Evolutionary conservation across 331 rosid genomes (phyloP).

Genomic region (Ulmus americana): DNA sequence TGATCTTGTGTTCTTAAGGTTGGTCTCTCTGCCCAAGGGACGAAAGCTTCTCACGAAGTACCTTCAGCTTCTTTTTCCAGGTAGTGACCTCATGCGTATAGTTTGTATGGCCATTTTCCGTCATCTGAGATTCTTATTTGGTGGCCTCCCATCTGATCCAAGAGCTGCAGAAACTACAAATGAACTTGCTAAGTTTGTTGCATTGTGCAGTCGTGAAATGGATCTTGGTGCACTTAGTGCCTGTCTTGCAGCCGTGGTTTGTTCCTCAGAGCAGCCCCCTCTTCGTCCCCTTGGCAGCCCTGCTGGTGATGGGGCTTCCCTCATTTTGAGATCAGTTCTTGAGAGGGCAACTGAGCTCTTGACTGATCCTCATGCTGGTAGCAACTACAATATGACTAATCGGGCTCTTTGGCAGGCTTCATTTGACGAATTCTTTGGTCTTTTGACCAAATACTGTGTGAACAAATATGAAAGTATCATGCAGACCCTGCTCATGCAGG

Average conservation of each 20-base stretch:
- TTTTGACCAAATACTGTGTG: slow-evolving; percentile 72
- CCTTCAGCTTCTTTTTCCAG: slow-evolving; percentile 64
- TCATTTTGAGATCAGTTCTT: slow-evolving; percentile 73
- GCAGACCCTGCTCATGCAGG: slow-evolving; percentile 54
- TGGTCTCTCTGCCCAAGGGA: slow-evolving; percentile 76
- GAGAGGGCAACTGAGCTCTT: slow-evolving; percentile 74
- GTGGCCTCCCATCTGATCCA: slow-evolving; percentile 63
- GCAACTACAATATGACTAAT: slow-evolving; percentile 54
- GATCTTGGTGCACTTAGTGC: slow-evolving; percentile 92
- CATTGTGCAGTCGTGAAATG: slow-evolving; percentile 57
- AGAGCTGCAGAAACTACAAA: slow-evolving; percentile 51
- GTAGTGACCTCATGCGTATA: slow-evolving; percentile 74
- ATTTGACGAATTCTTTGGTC: slow-evolving; percentile 65
- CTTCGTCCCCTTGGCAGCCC: slow-evolving; percentile 77
- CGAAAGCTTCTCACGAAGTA: slow-evolving; percentile 67
- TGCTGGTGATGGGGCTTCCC: slow-evolving; percentile 88
- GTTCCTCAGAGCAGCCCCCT: slow-evolving; percentile 89
- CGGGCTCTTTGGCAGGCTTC: slow-evolving; percentile 91
- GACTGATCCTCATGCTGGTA: slow-evolving; percentile 62
- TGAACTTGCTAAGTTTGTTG: slow-evolving; percentile 56
- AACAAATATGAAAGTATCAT: slow-evolving; percentile 62
- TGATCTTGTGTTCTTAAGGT: slow-evolving; percentile 70
- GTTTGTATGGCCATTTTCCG: slow-evolving; percentile 93
- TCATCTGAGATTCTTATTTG: slow-evolving; percentile 78
- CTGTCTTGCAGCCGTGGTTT: slow-evolving; percentile 90